Conservation (phyloP, 2,329 filamentous ascomycete genomes). For the Alternaria tenuissima region DNA sequence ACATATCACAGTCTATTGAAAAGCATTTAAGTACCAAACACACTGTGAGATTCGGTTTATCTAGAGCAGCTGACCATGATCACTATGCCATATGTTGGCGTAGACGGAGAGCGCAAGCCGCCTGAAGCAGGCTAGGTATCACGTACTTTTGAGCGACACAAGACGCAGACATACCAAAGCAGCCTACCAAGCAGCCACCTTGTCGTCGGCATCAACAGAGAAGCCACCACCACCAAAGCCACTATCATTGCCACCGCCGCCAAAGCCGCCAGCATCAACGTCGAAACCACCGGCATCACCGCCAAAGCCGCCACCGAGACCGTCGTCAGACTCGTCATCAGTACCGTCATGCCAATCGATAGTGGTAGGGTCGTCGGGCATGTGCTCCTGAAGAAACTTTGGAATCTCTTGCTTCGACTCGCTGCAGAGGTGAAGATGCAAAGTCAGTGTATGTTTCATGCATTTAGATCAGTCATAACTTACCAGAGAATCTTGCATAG, state of each 20-base stretch:
- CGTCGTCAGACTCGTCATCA: slow-evolving; percentile 46
- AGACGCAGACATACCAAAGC: background rate
- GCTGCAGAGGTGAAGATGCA: background rate
- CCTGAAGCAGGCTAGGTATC: background rate
- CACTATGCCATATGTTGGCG: slow-evolving; percentile 8
- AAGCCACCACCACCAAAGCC: slow-evolving; percentile 23
- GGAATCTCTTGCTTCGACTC: slow-evolving; percentile 62
- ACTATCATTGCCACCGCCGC: slow-evolving; percentile 12
- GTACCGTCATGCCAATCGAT: slow-evolving; percentile 64
- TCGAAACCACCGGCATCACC: slow-evolving; percentile 22
- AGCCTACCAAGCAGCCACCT: slow-evolving; percentile 41
- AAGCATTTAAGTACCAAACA: background rate
- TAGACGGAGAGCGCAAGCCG: background rate
- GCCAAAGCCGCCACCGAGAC: slow-evolving; percentile 11
- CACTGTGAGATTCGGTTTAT: slow-evolving; percentile 3
- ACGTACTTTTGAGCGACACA: slow-evolving; percentile 1
- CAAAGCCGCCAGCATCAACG: slow-evolving; percentile 15
- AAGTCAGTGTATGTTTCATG: background rate
- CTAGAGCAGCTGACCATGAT: slow-evolving; percentile 18
- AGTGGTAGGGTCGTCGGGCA: slow-evolving; percentile 64
- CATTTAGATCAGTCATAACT: slow-evolving; percentile 65
- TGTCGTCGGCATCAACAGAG: slow-evolving; percentile 28
- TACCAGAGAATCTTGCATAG: slow-evolving; percentile 75
- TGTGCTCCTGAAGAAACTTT: slow-evolving; percentile 75
- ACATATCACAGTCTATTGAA: background rate